These are phyloP conservation scores for Apiotrichum laibachii DNA, from an alignment of 1,284 basidiomycete species.

Conservation along the genomic window DNA sequence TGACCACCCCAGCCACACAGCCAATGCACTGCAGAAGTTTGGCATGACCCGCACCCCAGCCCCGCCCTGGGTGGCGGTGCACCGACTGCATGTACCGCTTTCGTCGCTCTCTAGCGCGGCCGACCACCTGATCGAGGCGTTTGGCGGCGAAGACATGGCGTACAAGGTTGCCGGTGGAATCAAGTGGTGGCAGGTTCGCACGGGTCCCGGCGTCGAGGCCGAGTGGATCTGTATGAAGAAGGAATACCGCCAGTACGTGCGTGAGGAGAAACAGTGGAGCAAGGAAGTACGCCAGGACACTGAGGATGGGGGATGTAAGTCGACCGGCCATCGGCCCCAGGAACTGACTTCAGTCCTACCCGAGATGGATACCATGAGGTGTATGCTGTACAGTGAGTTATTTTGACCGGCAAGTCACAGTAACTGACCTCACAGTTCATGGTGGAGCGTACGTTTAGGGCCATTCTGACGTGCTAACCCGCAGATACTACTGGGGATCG, in stretches of 20 bases:
- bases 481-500: slow-evolving; percentile 56
- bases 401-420: background rate
- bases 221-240: slow-evolving; percentile 78
- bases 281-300: slow-evolving; percentile 16
- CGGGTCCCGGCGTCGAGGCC: slow-evolving; percentile 71
- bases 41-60: slow-evolving; percentile 80
- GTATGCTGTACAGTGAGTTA: slow-evolving; percentile 66
- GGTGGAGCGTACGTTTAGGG: slow-evolving; percentile 53
- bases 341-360: slow-evolving; percentile 49
- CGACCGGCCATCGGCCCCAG: background rate
- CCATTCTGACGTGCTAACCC: background rate
- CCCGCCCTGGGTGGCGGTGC: slow-evolving; percentile 81
- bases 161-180: slow-evolving; percentile 77
- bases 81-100: slow-evolving; percentile 65
- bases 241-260: slow-evolving; percentile 47
- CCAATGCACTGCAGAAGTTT: slow-evolving; percentile 68
- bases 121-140: slow-evolving; percentile 66
- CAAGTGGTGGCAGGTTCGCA: slow-evolving; percentile 95
- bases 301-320: slow-evolving; percentile 31
- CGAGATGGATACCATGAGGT: slow-evolving; percentile 80
- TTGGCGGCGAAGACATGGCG: slow-evolving; percentile 77
- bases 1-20: slow-evolving; percentile 7
- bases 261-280: slow-evolving; percentile 32
- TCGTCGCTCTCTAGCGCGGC: slow-evolving; percentile 75
- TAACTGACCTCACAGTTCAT: slow-evolving; percentile 55